phyloP scores from a whole-genome alignment of 495 filamentous ascomycete genomes.

The Xylaria nigripes region DNA sequence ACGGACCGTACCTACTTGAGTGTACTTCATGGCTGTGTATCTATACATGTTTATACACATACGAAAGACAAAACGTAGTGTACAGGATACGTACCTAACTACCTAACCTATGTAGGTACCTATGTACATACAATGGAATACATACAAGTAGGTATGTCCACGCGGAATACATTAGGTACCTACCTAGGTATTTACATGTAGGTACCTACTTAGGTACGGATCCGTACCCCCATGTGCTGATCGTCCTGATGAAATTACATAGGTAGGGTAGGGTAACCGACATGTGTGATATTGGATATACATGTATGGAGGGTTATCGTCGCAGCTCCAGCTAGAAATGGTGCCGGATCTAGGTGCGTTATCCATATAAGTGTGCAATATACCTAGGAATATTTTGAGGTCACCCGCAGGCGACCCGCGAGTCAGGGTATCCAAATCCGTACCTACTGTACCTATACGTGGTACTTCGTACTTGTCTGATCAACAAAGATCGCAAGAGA shows the following conservation, averaged over 20 bases:
- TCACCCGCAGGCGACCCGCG: not conserved
- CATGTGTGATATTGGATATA: not conserved
- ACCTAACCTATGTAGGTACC: not conserved
- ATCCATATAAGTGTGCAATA: not conserved
- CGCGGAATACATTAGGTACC: not conserved
- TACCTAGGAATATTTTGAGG: not conserved
- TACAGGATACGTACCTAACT: too few relatives aligned
- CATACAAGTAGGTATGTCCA: not conserved
- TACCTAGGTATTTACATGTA: not conserved
- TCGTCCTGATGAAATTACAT: not conserved
- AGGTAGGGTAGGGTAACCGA: too few relatives aligned
- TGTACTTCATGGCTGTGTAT: too few relatives aligned
- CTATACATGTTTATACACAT: too few relatives aligned
- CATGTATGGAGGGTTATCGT: not conserved
- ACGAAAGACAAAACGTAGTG: too few relatives aligned
- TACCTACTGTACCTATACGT: too few relatives aligned
- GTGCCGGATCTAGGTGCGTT: not conserved
- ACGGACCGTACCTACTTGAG: too few relatives aligned
- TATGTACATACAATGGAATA: not conserved
- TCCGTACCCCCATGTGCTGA: not conserved
- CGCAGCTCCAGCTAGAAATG: not conserved
- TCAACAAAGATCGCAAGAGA: too few relatives aligned
- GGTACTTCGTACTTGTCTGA: too few relatives aligned
- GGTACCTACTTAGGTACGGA: too few relatives aligned
- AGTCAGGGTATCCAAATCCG: not conserved